Evolutionary conservation across 2,329 filamentous ascomycete genomes (phyloP), one percentile per base, ranked within the genome.

Genomic region (Onygenales sp.): DNA sequence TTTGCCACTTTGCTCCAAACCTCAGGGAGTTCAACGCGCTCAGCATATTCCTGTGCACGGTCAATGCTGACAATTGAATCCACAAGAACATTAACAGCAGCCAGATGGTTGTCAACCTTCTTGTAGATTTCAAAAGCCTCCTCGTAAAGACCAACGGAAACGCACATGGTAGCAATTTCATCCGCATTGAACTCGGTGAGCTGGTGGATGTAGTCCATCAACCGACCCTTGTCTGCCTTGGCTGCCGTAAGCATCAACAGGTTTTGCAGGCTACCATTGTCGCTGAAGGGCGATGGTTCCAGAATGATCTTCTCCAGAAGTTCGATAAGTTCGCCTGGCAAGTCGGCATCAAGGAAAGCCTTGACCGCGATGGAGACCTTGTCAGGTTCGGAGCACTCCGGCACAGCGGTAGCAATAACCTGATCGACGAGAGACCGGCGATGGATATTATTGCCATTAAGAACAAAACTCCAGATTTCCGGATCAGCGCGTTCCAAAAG

Each of bases 1-100:
- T 98, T 98, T 59, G 89, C 93, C 61, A 98, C 92, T 76, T 88
- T 91, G 77, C 91, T 97, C 93, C 93, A 98, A 31, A 98, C 93
- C 64, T 96, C 90, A 2, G 93, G 87, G 56, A 90, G 75, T 63
- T 98, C 93, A 54, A 98, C 88, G 58, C 91, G 87, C 65, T 98
- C 93, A 14, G 93, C 94, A 66, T 93, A 98, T 42, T 90, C 88
- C 66, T 95, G 91, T 4, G 93, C 93, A 58, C 93, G 87, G 69
- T 98, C 94, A 63, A 98, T 97, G 78, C 90, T 96, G 65, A 98
- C 92, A 63, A 98, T 85, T 66, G 98, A 85, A 65, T 98, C 93
- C 31, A 98, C 88, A 4, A 98, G 83, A 33, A 98, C 93, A 59
- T 92, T 87, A 62, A 88, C 87, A 33, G 94, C 93, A 49, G 87